phyloP scores from a whole-genome alignment of 495 filamentous ascomycete genomes.

The Aspergillus bertholletiae region DNA sequence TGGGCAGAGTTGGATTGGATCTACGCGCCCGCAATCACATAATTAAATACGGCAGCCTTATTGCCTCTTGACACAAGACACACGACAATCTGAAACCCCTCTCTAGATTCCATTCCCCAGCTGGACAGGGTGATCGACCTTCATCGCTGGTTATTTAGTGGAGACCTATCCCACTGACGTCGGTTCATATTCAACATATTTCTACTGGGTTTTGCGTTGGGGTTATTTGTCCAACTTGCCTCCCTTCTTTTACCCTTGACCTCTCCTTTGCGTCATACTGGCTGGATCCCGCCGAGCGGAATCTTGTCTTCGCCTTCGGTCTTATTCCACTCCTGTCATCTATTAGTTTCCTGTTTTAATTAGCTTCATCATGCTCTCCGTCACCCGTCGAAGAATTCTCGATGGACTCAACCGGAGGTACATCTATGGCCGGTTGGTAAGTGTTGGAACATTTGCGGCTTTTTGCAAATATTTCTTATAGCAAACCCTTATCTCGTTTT shows the following conservation, averaged over 20 bases:
- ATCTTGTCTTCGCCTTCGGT: conserved; percentile 19
- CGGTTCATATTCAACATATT: background rate
- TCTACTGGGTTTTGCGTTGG: background rate
- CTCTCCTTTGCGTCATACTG: conserved; percentile 41
- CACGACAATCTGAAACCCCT: background rate
- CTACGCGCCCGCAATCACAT: background rate
- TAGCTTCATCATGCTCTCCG: conserved; percentile 38
- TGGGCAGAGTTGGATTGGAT: background rate
- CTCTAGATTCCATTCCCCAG: background rate
- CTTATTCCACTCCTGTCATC: conserved; percentile 5
- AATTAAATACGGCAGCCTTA: background rate
- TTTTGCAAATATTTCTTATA: background rate
- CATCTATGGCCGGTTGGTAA: conserved; percentile 76
- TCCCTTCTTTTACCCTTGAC: conserved; percentile 13
- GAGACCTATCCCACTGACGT: background rate
- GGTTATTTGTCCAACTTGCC: background rate
- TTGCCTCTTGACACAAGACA: background rate
- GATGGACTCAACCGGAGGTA: conserved; percentile 72
- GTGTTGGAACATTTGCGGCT: conserved; percentile 29
- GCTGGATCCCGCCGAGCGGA: conserved; percentile 23
- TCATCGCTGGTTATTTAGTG: background rate
- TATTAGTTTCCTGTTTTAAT: conserved; percentile 7
- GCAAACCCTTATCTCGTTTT: background rate
- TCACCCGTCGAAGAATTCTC: conserved; percentile 55
- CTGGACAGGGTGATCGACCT: conserved; percentile 1